phyloP scores from a whole-genome alignment of 495 filamentous ascomycete genomes.

The Penicillium subrubescens region DNA sequence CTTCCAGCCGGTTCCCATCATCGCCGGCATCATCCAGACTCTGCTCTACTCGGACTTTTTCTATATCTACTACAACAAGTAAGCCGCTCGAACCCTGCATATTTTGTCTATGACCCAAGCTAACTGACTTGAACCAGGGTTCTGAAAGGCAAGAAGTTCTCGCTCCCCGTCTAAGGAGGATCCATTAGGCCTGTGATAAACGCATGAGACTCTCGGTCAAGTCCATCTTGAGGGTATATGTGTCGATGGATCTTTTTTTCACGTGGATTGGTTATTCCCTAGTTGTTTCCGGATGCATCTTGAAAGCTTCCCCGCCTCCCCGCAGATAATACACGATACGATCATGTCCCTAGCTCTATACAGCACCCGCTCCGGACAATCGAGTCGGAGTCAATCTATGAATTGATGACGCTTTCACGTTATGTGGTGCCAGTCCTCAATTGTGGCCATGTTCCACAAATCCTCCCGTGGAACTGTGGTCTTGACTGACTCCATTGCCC shows the following conservation, averaged over 20 bases:
- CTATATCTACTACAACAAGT: conserved; percentile 98
- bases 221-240: neutral
- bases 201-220: neutral
- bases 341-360: conserved; percentile 7
- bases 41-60: conserved; percentile 98
- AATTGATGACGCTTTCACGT: conserved; percentile 19
- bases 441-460: neutral
- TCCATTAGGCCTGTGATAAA: neutral
- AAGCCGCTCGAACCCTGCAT: conserved; percentile 27
- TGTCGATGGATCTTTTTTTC: conserved; percentile 1
- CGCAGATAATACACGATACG: conserved; percentile 7
- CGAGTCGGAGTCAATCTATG: conserved; percentile 9
- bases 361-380: neutral
- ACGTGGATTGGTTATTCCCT: conserved; percentile 1
- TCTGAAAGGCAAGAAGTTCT: conserved; percentile 86
- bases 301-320: neutral
- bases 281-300: conserved; percentile 3
- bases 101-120: too few relatives aligned
- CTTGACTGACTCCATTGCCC: neutral
- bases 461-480: neutral
- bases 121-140: conserved; percentile 49
- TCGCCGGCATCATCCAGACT: conserved; percentile 90
- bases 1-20: conserved; percentile 77
- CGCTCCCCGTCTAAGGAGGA: conserved; percentile 70
- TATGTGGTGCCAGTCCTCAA: neutral